These are phyloP conservation scores for Rhodotorula mucilaginosa DNA, from an alignment of 1,284 basidiomycete species.

Conservation along the genomic window DNA sequence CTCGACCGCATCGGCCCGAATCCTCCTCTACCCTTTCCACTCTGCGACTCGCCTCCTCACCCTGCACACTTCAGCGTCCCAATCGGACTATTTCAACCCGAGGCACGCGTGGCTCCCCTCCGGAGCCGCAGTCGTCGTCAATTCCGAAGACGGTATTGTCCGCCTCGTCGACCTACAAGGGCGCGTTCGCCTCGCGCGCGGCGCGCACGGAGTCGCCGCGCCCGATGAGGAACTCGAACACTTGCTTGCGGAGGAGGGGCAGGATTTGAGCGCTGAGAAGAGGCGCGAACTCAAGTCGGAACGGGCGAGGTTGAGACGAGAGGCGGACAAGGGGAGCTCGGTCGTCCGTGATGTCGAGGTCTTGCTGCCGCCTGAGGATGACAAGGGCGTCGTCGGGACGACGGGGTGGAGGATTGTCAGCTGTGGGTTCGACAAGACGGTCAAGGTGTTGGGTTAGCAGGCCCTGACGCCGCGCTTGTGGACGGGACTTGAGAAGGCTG, in stretches of 20 bases:
- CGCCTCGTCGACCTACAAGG: slow-evolving; percentile 40
- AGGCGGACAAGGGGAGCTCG: slow-evolving; percentile 40
- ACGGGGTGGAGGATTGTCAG: slow-evolving; percentile 21
- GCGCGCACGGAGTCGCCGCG: slow-evolving; percentile 42
- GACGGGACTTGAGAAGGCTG: not conserved
- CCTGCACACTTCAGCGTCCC: slow-evolving; percentile 40
- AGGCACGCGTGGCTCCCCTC: slow-evolving; percentile 38
- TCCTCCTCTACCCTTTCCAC: slow-evolving; percentile 43
- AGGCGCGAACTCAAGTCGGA: slow-evolving; percentile 27
- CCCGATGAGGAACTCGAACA: slow-evolving; percentile 18
- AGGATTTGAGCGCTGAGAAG: slow-evolving; percentile 9
- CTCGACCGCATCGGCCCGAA: slow-evolving; percentile 36
- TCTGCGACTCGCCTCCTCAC: slow-evolving; percentile 37
- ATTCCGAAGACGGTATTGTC: slow-evolving; percentile 43
- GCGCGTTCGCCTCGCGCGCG: slow-evolving; percentile 14
- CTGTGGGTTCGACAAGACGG: slow-evolving; percentile 43
- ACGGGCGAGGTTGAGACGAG: slow-evolving; percentile 31
- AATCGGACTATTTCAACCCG: slow-evolving; percentile 41
- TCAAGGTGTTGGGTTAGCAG: slow-evolving; percentile 19
- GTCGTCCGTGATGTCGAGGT: slow-evolving; percentile 35
- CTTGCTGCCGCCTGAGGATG: not conserved
- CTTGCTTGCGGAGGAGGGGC: not conserved
- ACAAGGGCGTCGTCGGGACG: not conserved
- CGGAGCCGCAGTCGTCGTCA: slow-evolving; percentile 39
- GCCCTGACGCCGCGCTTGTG: too few species aligned